phyloP scores from a whole-genome alignment of 2,329 filamentous ascomycete genomes.

The Raffaelea ambrosiae region DNA sequence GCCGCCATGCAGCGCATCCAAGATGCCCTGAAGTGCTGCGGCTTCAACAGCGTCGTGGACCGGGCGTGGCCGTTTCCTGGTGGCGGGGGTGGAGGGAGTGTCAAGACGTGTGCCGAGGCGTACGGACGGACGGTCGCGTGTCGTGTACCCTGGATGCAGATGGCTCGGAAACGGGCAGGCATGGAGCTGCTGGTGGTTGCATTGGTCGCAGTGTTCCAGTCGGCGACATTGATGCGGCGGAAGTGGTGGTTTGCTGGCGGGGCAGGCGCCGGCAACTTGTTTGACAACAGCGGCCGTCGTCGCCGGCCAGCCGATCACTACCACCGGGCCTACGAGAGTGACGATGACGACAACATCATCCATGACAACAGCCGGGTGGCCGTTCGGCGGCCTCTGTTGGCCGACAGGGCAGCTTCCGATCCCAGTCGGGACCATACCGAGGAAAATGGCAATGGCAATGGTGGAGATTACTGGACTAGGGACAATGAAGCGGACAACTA shows the following conservation, averaged over 20 bases:
- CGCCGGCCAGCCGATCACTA: too few relatives aligned
- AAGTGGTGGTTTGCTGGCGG: too few relatives aligned
- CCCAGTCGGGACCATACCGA: too few relatives aligned
- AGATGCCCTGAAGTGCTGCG: constrained; percentile 59
- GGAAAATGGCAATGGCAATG: too few relatives aligned
- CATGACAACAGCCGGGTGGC: too few relatives aligned
- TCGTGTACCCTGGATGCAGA: constrained; percentile 43
- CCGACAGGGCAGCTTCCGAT: too few relatives aligned
- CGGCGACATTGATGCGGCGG: constrained; percentile 16
- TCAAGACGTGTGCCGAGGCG: constrained; percentile 28
- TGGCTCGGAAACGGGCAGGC: constrained; percentile 44
- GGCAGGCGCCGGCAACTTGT: too few relatives aligned
- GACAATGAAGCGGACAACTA: too few relatives aligned
- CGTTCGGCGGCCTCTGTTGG: too few relatives aligned
- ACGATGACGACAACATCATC: neutral
- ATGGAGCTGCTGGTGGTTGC: constrained; percentile 47
- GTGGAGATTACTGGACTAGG: too few relatives aligned
- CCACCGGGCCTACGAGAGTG: too few relatives aligned
- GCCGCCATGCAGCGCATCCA: constrained; percentile 50
- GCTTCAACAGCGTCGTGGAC: constrained; percentile 48
- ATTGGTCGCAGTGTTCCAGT: constrained; percentile 47
- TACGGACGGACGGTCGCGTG: constrained; percentile 42
- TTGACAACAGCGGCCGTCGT: too few relatives aligned
- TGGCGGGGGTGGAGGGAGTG: constrained; percentile 13
- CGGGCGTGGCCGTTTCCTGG: constrained; percentile 53